Base-by-base conservation (phyloP, 768 basidiomycete genomes). In the Psilocybe azurescens region DNA sequence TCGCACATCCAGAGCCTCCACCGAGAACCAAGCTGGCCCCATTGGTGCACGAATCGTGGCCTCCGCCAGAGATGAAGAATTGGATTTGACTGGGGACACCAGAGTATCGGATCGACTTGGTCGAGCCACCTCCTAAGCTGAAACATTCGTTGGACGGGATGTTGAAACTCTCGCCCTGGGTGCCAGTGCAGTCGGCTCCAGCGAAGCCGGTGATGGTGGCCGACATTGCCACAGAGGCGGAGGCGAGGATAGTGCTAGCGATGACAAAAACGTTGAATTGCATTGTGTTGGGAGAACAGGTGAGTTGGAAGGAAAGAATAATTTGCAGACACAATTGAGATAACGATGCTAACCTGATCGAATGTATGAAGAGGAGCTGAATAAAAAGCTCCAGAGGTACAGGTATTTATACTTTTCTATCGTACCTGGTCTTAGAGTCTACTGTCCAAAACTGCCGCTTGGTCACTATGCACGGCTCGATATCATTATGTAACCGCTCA, bases 191-290 rank as follows among this genome's bases (percentile, higher is more conserved):
- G 50, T 57, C 49, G 2, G 58, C 63, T 8, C 59, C 59, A 7
- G 54, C 53, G 24, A 60, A 64, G 48, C 20, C 38, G 30, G 50
- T 56, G 50, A 61, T 49, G 46, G 53, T 61, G 28, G 64, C 65
- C 47, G 66, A 56, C 58, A 62, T 62, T 32, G 55, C 66, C 33
- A 57, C 52, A 57, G 66, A 65, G 60, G 63, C 66, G 60, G 57
- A 59, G 28, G 60, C 63, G 51, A 67, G 38, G 57, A 60, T 36
- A 53, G 56, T 57, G 41, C 48, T 59, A 53, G 60, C 53, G 52
- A 64, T 13, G 62, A 64, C 53, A 58, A 46, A 56, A 36, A 60
- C 24, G 49, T 67, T 69, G 66, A 64, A 67, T 60, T 67, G 64
- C 68, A 69, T 67, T 64, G 39, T 67, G 51, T 48, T 44, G 20